phyloP scores from a whole-genome alignment of 1,284 basidiomycete genomes.

The Trichosporon sp. region DNA sequence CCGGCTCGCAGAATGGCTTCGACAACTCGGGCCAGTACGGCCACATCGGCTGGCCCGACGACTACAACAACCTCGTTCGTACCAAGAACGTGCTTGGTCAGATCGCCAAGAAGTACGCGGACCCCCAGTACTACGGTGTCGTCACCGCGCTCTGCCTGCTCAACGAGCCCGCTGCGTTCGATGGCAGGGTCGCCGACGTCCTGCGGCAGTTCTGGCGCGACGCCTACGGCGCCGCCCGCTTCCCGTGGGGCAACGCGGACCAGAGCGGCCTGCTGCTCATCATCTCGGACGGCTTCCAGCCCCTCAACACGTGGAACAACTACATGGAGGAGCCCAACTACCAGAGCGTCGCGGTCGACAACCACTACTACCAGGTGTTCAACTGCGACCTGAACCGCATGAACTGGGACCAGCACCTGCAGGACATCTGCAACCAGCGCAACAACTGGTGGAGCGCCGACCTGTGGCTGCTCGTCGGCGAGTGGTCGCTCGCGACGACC shows the following conservation, averaged over 20 bases:
- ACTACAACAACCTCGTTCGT: constrained; percentile 24
- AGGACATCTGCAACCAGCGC: constrained; percentile 56
- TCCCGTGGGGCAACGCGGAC: constrained; percentile 52
- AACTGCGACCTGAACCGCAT: constrained; percentile 58
- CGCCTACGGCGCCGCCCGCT: constrained; percentile 63
- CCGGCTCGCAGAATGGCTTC: constrained; percentile 72
- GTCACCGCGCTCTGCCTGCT: constrained; percentile 57
- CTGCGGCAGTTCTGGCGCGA: constrained; percentile 67
- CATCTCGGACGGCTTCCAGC: constrained; percentile 82
- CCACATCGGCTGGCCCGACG: background rate
- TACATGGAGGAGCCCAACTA: constrained; percentile 59
- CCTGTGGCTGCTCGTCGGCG: constrained; percentile 73
- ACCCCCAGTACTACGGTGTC: constrained; percentile 53
- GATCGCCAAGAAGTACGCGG: constrained; percentile 14
- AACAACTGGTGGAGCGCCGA: constrained; percentile 54
- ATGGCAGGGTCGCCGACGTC: constrained; percentile 53
- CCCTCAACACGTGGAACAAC: constrained; percentile 66
- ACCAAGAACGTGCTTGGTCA: constrained; percentile 51
- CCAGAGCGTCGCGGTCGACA: constrained; percentile 73
- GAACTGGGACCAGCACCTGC: constrained; percentile 62
- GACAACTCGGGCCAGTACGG: constrained; percentile 71
- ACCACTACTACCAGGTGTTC: constrained; percentile 76
- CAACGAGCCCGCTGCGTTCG: constrained; percentile 73
- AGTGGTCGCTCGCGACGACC: constrained; percentile 68
- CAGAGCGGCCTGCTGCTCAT: constrained; percentile 53